Base-by-base conservation (phyloP, 2,329 filamentous ascomycete genomes). In the Chaetothyriales sp. region DNA sequence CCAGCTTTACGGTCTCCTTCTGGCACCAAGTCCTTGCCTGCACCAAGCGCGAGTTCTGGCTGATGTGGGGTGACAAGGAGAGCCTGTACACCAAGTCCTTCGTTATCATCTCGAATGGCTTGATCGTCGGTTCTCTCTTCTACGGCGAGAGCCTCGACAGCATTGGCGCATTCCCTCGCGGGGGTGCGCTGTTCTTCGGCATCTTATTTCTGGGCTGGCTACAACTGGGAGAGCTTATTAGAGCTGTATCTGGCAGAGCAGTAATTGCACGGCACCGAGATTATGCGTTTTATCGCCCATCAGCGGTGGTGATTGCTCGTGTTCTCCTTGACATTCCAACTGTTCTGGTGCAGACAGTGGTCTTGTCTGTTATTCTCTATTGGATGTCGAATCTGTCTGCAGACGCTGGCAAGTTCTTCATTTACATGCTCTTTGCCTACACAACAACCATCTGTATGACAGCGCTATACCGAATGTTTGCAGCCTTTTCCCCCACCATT, bases 101-200 rank as follows among this genome's bases (percentile, higher is more conserved):
- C 66, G 86, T 87, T 62, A 84, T 88, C 59, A 67, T 90, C 51
- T 76, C 81, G 51, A 85, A 86, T 63, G 77, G 68, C 50, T 72
- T 93, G 8, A 85, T 93, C 54, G 81, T 89, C 49, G 83, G 84
- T 1, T 86, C 82, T 1, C 72, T 92, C 18, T 92, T 92, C 67
- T 86, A 87, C 60, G 84, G 78, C 10, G 72, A 81, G 61, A 68
- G 76, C 0, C 60, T 74, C 4, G 71, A 77, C 58, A 81, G 79
- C 1, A 71, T 68, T 43, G 80, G 80, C 36, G 76, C 79, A 10
- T 84, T 84, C 63, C 69, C 74, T 4, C 72, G 80, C 57, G 78
- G 80, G 5, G 80, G 81, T 62, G 71, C 75, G 6, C 65, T 79
- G 7, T 83, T 84, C 71, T 83, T 83, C 66, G 79, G 77, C 1